Conservation (phyloP, 768 basidiomycete species). For the Panaeolus papilionaceus region DNA sequence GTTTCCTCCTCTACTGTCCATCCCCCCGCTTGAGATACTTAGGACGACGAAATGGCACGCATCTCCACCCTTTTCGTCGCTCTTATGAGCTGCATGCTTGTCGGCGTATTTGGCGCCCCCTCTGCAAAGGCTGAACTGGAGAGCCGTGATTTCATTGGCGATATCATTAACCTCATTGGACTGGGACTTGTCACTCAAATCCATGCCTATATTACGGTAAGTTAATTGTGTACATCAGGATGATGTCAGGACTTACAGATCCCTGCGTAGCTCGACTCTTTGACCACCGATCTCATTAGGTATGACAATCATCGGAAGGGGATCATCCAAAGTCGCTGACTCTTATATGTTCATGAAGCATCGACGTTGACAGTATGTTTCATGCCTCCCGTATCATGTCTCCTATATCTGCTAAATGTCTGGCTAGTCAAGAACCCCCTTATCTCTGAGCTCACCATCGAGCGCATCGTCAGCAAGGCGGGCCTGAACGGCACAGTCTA, state of each 20-base stretch:
- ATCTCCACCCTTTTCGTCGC: constrained; percentile 27
- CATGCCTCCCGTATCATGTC: too few species aligned
- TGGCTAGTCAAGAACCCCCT: constrained; percentile 45
- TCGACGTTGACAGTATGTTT: constrained; percentile 40
- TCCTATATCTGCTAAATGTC: neutral
- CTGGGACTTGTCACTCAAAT: constrained; percentile 44
- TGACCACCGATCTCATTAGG: constrained; percentile 40
- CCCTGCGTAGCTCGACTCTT: constrained; percentile 37
- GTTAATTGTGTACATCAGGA: neutral
- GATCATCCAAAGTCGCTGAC: neutral
- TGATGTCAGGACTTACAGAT: neutral
- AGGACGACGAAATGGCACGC: constrained; percentile 8
- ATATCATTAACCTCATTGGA: constrained; percentile 44
- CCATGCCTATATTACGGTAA: constrained; percentile 43
- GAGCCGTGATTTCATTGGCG: constrained; percentile 34
- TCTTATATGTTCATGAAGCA: constrained; percentile 22
- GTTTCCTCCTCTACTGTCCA: constrained; percentile 1
- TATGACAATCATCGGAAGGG: constrained; percentile 25
- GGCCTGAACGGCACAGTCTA: constrained; percentile 58
- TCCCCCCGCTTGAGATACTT: neutral
- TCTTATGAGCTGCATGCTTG: constrained; percentile 31
- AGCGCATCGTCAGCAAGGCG: constrained; percentile 46
- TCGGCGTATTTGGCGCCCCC: constrained; percentile 27
- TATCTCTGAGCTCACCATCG: constrained; percentile 48
- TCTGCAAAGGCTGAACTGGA: constrained; percentile 28